These are phyloP conservation scores for Backusella westeae DNA, from an alignment of 192 early-diverging fungal genomes.

Conservation along the genomic window DNA sequence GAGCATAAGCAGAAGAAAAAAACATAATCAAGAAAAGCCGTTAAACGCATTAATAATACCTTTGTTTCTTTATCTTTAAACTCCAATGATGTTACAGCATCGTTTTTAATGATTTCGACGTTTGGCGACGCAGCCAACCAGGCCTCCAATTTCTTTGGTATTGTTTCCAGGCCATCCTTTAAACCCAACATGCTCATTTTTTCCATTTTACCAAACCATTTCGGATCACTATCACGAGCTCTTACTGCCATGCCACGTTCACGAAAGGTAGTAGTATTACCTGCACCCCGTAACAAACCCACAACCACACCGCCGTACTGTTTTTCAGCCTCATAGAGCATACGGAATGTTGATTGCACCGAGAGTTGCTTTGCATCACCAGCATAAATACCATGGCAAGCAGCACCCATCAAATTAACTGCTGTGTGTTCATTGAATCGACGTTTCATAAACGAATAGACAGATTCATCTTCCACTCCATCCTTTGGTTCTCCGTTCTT, in stretches of 20 bases:
- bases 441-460: slow-evolving; percentile 77
- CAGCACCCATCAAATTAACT: slow-evolving; percentile 80
- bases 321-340: slow-evolving; percentile 69
- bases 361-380: slow-evolving; percentile 82
- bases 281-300: slow-evolving; percentile 30
- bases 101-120: slow-evolving; percentile 54
- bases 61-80: slow-evolving; percentile 31
- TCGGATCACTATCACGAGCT: slow-evolving; percentile 36
- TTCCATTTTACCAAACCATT: slow-evolving; percentile 56
- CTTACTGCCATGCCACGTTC: slow-evolving; percentile 36
- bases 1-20: not conserved
- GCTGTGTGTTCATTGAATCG: slow-evolving; percentile 74
- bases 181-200: slow-evolving; percentile 80
- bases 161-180: slow-evolving; percentile 69
- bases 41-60: slow-evolving; percentile 18
- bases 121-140: slow-evolving; percentile 51
- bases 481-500: not conserved
- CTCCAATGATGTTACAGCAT: slow-evolving; percentile 44
- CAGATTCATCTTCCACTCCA: slow-evolving; percentile 67
- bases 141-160: slow-evolving; percentile 55
- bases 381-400: slow-evolving; percentile 91
- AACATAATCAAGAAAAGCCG: not conserved
- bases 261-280: slow-evolving; percentile 27
- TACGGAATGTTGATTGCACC: slow-evolving; percentile 67
- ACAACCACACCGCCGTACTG: slow-evolving; percentile 49